phyloP scores from a whole-genome alignment of 352 stramenopile species.

The Phytophthora tubulina region DNA sequence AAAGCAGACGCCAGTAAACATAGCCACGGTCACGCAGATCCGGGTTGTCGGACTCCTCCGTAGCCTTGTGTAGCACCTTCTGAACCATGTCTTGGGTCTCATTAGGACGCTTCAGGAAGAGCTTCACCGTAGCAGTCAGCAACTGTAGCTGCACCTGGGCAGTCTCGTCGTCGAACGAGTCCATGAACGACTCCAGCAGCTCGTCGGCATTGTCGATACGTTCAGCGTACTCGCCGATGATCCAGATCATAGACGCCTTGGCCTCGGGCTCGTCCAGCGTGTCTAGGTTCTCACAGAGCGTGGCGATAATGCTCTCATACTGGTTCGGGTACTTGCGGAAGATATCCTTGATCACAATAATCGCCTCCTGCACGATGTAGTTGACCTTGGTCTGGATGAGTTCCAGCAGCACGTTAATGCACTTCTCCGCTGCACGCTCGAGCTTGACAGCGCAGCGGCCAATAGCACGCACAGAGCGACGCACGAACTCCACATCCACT shows the following conservation, averaged over 20 bases:
- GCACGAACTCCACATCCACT: constrained; percentile 99
- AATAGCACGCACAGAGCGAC: constrained; percentile 97
- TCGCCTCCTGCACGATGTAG: constrained; percentile 99
- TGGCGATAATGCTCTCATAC: constrained; percentile 99
- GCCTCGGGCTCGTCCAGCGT: constrained; percentile 99
- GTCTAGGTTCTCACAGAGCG: constrained; percentile 99
- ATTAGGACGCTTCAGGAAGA: constrained; percentile 97
- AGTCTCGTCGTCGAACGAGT: constrained; percentile 98
- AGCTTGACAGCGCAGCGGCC: constrained; percentile 98
- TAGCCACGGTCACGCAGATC: constrained; percentile 98
- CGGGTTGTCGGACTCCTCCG: constrained; percentile 98
- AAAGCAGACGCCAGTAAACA: constrained; percentile 99
- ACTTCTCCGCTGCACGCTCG: constrained; percentile 97
- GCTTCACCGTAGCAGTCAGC: constrained; percentile 99
- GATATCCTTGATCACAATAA: constrained; percentile 99
- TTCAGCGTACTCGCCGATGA: constrained; percentile 99
- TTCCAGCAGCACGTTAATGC: constrained; percentile 98
- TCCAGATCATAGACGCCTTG: constrained; percentile 99
- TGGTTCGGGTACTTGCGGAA: constrained; percentile 99
- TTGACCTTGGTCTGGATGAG: constrained; percentile 99
- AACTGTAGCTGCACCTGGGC: constrained; percentile 97
- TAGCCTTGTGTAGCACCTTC: constrained; percentile 97
- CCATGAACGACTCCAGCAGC: constrained; percentile 98
- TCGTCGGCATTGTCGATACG: constrained; percentile 99
- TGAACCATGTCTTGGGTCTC: constrained; percentile 97